A percentile compares a stretch with the other conserved stretches of the same genome.
These are phyloP conservation scores for Aurantiochytrium sp. DNA, from an alignment of 108 stramenopile species.

Conservation along the genomic window DNA sequence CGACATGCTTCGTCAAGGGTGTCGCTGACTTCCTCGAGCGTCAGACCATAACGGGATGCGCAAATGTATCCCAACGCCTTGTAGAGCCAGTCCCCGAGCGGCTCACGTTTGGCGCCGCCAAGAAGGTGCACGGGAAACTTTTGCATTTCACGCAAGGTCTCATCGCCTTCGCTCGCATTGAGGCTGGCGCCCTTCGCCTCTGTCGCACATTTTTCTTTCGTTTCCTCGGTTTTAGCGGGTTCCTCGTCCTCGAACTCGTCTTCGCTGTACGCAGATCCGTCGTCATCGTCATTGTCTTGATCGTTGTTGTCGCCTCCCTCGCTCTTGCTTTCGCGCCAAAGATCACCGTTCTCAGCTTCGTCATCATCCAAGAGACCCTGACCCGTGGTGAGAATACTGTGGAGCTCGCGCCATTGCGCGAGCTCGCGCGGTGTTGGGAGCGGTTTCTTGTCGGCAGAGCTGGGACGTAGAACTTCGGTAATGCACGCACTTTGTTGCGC, in stretches of 20 bases:
- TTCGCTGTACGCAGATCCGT: neutral
- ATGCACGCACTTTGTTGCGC: neutral
- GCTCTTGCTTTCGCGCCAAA: too few species aligned
- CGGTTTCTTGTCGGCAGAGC: neutral
- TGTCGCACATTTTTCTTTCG: too few species aligned
- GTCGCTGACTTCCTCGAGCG: neutral
- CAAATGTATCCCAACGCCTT: neutral
- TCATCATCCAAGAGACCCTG: neutral
- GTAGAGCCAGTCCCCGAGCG: neutral
- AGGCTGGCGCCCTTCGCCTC: neutral
- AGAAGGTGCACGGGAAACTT: neutral
- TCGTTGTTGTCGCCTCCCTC: neutral
- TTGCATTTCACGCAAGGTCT: neutral
- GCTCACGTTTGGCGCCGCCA: neutral
- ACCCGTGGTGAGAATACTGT: neutral
- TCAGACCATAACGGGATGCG: neutral
- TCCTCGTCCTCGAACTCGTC: neutral
- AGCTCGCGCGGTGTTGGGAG: neutral
- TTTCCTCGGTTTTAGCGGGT: neutral
- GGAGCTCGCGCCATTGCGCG: neutral
- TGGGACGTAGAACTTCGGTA: neutral
- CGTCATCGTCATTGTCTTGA: neutral
- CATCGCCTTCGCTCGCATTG: neutral
- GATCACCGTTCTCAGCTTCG: too few species aligned
- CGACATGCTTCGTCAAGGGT: neutral